Base-by-base conservation (phyloP, 768 basidiomycete genomes). In the Pisolithus marmoratus region DNA sequence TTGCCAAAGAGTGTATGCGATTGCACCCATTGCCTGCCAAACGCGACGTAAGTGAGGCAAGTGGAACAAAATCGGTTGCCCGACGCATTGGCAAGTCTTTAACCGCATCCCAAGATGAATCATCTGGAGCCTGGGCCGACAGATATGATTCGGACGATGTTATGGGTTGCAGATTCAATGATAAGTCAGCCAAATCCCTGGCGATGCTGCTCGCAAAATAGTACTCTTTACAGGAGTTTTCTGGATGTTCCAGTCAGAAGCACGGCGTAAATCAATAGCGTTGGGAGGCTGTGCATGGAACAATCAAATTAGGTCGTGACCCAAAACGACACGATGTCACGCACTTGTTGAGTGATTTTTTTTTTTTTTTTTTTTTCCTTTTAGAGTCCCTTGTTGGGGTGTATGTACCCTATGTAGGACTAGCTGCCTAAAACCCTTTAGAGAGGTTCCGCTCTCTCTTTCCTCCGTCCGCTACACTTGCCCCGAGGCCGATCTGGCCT, bases 41-140 rank as follows among this genome's bases (percentile, higher is more conserved):
- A 42, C 87, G 75, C 24, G 88, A 87, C 3, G 85, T 81, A 24
- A 77, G 66, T 2, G 78, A 68, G 5, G 87, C 87, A n/a, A 93
- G 76, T 0, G 87, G 83, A 2, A 89, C 86, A 61, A 80, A 92
- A 64, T 93, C 90, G 0, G 85, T 85, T n/a, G 89, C 87, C 90
- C 90, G 92, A 29, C 87, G 79, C 42, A 91, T 60, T 2, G 88
- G 86, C 8, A 87, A 69, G 45, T 80, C 79, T 12, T 90, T 87
- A 1, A 90, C 74, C 6, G 89, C 61, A 63, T 91, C 89, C 89
- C 88, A 85, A 29, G 70, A 73, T 11, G 79, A 75, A 45, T 82
- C 81, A 42, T 68, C 70, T 9, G 75, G 68, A 29, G 73, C 64
- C 14, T 69, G 63, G 26, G 70, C 60, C 44, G 65, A 61, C 40